phyloP scores from a whole-genome alignment of 805 yeast species.

The Scheffersomyces stipitis region DNA sequence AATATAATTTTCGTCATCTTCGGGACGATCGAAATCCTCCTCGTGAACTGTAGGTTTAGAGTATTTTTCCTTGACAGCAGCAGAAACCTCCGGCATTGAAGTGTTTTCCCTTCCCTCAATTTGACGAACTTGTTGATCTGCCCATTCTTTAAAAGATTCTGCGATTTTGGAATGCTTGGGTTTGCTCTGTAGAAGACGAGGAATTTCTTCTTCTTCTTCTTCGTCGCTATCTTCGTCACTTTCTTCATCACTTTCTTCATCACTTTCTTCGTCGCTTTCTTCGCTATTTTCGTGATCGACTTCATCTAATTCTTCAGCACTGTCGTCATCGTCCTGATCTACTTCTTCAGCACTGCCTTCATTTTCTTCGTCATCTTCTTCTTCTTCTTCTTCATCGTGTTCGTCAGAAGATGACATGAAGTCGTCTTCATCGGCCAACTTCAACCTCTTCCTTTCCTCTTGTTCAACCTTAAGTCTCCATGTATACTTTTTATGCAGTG shows the following conservation, averaged over 20 bases:
- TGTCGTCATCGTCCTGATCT: conserved; percentile 12
- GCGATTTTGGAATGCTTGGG: conserved; percentile 46
- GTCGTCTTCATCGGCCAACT: conserved; percentile 62
- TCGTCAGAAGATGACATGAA: conserved; percentile 45
- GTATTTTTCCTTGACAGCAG: conserved; percentile 43
- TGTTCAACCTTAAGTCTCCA: conserved; percentile 56
- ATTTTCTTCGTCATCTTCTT: conserved; percentile 13
- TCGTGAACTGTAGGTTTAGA: conserved; percentile 55
- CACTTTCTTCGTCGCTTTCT: conserved; percentile 31
- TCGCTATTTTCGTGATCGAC: conserved; percentile 29
- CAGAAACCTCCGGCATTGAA: conserved; percentile 46
- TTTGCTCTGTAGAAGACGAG: conserved; percentile 36
- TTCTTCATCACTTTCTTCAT: conserved; percentile 28
- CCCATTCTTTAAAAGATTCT: conserved; percentile 83
- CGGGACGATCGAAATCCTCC: conserved; percentile 72
- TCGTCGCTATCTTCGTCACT: conserved; percentile 29
- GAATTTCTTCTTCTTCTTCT: conserved; percentile 27
- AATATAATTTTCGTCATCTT: conserved; percentile 59
- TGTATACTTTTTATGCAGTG: conserved; percentile 56
- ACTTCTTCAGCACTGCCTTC: conserved; percentile 21
- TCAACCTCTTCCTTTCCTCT: conserved; percentile 36
- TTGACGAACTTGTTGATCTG: conserved; percentile 65
- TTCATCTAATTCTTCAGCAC: conserved; percentile 16
- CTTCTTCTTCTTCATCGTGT: conserved; percentile 17
- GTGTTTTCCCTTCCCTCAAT: conserved; percentile 57